Evolutionary conservation across 768 basidiomycete genomes (phyloP).

Genomic region (Amanita molliuscula): DNA sequence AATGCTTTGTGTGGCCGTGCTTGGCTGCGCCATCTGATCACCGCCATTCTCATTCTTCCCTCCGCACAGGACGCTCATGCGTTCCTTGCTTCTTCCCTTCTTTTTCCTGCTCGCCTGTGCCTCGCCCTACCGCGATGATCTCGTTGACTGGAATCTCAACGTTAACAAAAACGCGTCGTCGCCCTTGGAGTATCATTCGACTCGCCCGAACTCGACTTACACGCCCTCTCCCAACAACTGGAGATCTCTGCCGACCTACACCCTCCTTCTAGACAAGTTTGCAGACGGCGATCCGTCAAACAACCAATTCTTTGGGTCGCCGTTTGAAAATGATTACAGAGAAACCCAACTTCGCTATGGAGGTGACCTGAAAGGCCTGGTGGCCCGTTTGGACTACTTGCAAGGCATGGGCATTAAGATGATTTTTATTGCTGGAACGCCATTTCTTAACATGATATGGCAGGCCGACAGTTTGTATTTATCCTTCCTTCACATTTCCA

Average conservation of each 20-base stretch:
- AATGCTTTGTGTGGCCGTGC: slow-evolving; percentile 5
- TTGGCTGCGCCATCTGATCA: slow-evolving; percentile 1
- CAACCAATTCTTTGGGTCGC: slow-evolving; percentile 78
- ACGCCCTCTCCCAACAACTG: slow-evolving; percentile 78
- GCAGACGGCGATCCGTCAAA: slow-evolving; percentile 89
- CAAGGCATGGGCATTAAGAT: slow-evolving; percentile 79
- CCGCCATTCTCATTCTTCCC: slow-evolving; percentile 8
- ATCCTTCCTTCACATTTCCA: neutral
- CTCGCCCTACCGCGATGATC: slow-evolving; percentile 58
- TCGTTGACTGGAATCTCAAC: slow-evolving; percentile 72
- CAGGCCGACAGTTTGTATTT: slow-evolving; percentile 78
- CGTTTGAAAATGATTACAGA: slow-evolving; percentile 75
- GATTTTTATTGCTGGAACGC: slow-evolving; percentile 89
- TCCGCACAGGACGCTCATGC: slow-evolving; percentile 22
- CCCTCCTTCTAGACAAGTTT: slow-evolving; percentile 84
- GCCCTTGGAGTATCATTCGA: slow-evolving; percentile 54
- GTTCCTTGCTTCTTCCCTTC: slow-evolving; percentile 30
- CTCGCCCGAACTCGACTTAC: slow-evolving; percentile 56
- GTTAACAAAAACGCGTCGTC: slow-evolving; percentile 59
- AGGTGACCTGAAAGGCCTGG: slow-evolving; percentile 78
- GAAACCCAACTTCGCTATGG: slow-evolving; percentile 88
- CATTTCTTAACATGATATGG: slow-evolving; percentile 95
- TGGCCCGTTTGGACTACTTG: slow-evolving; percentile 73
- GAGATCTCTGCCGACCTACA: slow-evolving; percentile 74
- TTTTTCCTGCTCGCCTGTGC: slow-evolving; percentile 32